A percentile compares a stretch with the other conserved stretches of the same genome.
Evolutionary conservation across 805 yeast species (phyloP).

Genomic region (Candida caryicola): DNA sequence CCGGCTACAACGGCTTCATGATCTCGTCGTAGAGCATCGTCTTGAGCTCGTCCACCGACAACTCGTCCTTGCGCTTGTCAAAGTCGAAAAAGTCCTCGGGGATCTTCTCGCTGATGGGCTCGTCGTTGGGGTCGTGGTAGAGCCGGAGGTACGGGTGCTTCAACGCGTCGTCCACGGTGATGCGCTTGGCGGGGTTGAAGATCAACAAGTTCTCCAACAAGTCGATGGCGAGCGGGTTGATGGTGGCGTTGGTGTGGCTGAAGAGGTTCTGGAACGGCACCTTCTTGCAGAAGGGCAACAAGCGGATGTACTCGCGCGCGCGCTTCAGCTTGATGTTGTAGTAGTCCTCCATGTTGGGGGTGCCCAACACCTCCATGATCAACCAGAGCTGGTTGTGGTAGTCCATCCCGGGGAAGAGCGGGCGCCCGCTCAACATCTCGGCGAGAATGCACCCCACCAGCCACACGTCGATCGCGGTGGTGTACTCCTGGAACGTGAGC

Average conservation of each 20-base stretch:
- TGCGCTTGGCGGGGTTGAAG: slow-evolving; percentile 69
- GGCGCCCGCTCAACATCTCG: slow-evolving; percentile 81
- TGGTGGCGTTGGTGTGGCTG: slow-evolving; percentile 12
- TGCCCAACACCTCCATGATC: slow-evolving; percentile 81
- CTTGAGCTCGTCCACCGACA: slow-evolving; percentile 74
- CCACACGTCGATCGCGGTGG: slow-evolving; percentile 96
- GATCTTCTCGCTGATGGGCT: slow-evolving; percentile 80
- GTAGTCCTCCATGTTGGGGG: slow-evolving; percentile 80
- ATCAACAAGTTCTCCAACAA: slow-evolving; percentile 61
- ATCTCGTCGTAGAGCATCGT: slow-evolving; percentile 77
- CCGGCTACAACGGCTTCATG: slow-evolving; percentile 48
- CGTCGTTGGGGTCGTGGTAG: slow-evolving; percentile 95
- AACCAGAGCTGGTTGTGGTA: slow-evolving; percentile 87
- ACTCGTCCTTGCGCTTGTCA: slow-evolving; percentile 77
- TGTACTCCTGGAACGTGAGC: slow-evolving; percentile 90
- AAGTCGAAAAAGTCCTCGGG: slow-evolving; percentile 88
- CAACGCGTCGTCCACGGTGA: slow-evolving; percentile 73
- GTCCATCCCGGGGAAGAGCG: slow-evolving; percentile 91
- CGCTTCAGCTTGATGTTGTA: slow-evolving; percentile 71
- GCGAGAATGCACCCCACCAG: slow-evolving; percentile 95
- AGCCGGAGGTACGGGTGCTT: slow-evolving; percentile 81
- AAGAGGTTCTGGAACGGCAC: slow-evolving; percentile 51
- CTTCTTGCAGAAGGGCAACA: slow-evolving; percentile 69
- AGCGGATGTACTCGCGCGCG: slow-evolving; percentile 83
- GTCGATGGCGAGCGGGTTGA: slow-evolving; percentile 51